Conservation (phyloP, 352 stramenopile species). For the Phytopythium oedochilum region DNA sequence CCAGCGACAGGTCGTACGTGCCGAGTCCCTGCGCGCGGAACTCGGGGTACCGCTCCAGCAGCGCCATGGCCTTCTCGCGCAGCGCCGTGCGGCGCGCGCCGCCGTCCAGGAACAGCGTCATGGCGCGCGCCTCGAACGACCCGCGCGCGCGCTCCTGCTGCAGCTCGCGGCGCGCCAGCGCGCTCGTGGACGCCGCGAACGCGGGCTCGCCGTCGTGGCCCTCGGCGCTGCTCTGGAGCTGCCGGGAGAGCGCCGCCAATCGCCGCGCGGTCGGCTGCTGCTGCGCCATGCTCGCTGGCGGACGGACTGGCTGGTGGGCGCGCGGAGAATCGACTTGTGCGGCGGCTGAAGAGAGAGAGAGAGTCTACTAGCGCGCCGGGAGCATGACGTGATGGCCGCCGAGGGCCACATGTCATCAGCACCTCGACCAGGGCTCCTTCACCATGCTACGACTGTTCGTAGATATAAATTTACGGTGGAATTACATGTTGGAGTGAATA, state of each 20-base stretch:
- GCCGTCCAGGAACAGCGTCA: conserved; percentile 63
- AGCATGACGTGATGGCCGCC: background rate
- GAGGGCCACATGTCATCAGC: background rate
- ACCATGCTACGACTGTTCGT: too few species aligned
- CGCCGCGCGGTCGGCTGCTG: conserved; percentile 20
- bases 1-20: conserved; percentile 49
- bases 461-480: too few species aligned
- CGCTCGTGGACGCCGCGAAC: conserved; percentile 38
- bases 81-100: conserved; percentile 32
- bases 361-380: background rate
- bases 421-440: too few species aligned
- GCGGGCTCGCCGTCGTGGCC: background rate
- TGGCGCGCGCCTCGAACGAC: conserved; percentile 44
- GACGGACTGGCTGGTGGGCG: background rate
- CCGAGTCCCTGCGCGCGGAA: conserved; percentile 26
- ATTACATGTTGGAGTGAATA: too few species aligned
- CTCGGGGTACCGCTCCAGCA: conserved; percentile 42
- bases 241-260: conserved; percentile 43
- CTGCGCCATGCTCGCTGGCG: conserved; percentile 17
- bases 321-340: too few species aligned
- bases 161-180: conserved; percentile 37
- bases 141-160: conserved; percentile 35
- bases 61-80: conserved; percentile 44
- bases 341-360: too few species aligned
- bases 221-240: conserved; percentile 20